phyloP scores from a whole-genome alignment of 257 asterid genomes.

The Solanum piurae region DNA sequence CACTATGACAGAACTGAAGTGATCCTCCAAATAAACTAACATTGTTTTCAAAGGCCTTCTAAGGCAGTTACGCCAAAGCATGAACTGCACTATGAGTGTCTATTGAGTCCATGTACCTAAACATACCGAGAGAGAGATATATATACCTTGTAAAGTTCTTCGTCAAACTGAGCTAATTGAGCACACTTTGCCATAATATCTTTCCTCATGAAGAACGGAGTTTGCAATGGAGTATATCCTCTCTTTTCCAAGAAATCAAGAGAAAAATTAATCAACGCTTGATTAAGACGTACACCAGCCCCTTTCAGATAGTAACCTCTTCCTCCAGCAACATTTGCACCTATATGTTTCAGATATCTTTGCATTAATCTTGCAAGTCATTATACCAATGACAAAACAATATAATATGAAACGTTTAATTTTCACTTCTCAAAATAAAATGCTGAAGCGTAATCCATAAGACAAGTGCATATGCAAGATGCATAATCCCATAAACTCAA shows the following conservation, averaged over 20 bases:
- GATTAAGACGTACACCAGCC: constrained; percentile 73
- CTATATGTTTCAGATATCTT: constrained; percentile 17
- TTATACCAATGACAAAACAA: background rate
- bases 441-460: background rate
- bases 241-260: constrained; percentile 57
- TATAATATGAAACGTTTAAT: too few relatives aligned
- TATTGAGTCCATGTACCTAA: background rate
- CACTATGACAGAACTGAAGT: background rate
- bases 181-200: constrained; percentile 93
- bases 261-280: constrained; percentile 70
- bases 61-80: background rate
- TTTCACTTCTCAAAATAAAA: background rate
- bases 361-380: background rate
- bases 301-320: constrained; percentile 82
- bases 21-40: background rate
- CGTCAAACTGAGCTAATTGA: constrained; percentile 86
- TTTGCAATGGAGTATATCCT: constrained; percentile 49
- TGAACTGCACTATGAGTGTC: background rate
- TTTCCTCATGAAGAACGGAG: constrained; percentile 89
- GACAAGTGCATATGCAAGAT: background rate
- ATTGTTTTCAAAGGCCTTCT: background rate
- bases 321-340: constrained; percentile 85
- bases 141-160: constrained; percentile 85
- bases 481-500: background rate
- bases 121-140: background rate